phyloP scores from a whole-genome alignment of 495 filamentous ascomycete species.

The Aspergillus mulundensis region DNA sequence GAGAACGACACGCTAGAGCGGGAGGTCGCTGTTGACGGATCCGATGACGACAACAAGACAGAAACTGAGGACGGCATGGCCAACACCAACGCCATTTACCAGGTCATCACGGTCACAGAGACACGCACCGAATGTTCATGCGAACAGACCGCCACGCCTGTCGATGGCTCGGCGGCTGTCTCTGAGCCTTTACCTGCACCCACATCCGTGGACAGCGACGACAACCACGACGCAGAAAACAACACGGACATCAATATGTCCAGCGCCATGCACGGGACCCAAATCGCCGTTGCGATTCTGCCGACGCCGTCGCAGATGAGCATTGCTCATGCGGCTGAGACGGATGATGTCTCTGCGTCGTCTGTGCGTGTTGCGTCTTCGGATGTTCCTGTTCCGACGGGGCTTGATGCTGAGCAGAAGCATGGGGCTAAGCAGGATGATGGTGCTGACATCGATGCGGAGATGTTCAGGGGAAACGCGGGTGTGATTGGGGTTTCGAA shows the following conservation, averaged over 20 bases:
- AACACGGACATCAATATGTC: not conserved
- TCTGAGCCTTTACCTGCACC: not conserved
- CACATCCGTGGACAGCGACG: not conserved
- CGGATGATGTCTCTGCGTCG: not conserved
- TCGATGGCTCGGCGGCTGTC: not conserved
- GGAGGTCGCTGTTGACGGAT: not conserved
- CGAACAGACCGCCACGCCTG: not conserved
- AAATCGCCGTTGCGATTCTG: not conserved
- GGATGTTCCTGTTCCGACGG: not conserved
- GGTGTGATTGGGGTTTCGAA: not conserved
- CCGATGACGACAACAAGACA: not conserved
- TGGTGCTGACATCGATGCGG: not conserved
- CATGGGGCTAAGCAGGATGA: not conserved
- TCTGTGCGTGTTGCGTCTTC: slow-evolving; percentile 2
- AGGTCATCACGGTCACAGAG: slow-evolving; percentile 6
- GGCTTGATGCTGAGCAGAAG: not conserved
- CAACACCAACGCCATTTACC: not conserved
- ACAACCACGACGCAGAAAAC: not conserved
- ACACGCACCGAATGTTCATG: slow-evolving; percentile 7
- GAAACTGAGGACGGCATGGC: not conserved
- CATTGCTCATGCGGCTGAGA: not conserved
- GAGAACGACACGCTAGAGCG: not conserved
- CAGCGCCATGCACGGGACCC: not conserved
- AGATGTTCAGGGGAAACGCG: slow-evolving; percentile 1
- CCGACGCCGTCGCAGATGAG: not conserved